A percentile compares a stretch with the other conserved stretches of the same genome.
These are phyloP conservation scores for Posidonia australis DNA, from an alignment of 106 monocot genomes.

Conservation along the genomic window DNA sequence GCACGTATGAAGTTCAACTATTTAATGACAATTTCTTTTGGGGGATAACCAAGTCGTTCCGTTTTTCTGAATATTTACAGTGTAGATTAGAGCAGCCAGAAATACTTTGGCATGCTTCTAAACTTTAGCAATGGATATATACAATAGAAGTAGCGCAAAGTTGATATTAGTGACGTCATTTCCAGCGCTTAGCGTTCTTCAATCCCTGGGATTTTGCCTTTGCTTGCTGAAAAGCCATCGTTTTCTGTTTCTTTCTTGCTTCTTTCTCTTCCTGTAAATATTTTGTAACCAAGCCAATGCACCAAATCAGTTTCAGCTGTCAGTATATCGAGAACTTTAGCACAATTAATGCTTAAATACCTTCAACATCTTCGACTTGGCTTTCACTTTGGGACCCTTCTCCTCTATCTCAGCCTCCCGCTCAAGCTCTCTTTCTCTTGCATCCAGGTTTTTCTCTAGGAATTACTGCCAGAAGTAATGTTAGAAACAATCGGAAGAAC, in stretches of 20 bases:
- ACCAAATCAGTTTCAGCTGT: neutral
- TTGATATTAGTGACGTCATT: slow-evolving; percentile 23
- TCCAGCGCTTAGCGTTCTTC: slow-evolving; percentile 93
- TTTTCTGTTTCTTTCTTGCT: slow-evolving; percentile 86
- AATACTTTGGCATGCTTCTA: too few relatives aligned
- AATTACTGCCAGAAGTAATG: slow-evolving; percentile 50
- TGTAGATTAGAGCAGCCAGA: too few relatives aligned
- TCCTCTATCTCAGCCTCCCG: slow-evolving; percentile 90
- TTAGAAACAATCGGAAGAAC: neutral
- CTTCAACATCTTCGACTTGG: slow-evolving; percentile 99
- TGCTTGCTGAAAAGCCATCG: slow-evolving; percentile 77
- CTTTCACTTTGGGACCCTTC: slow-evolving; percentile 83
- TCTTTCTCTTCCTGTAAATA: slow-evolving; percentile 72
- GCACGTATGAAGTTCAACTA: too few relatives aligned
- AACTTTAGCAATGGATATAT: too few relatives aligned
- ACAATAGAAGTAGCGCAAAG: neutral
- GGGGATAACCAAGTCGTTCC: too few relatives aligned
- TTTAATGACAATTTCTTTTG: too few relatives aligned
- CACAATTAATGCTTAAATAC: slow-evolving; percentile 15
- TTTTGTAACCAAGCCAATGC: neutral
- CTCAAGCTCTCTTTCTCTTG: slow-evolving; percentile 70
- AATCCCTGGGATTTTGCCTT: slow-evolving; percentile 76
- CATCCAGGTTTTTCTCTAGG: slow-evolving; percentile 93
- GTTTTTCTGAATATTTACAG: too few relatives aligned
- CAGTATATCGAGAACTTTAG: neutral